Evolutionary conservation across 495 filamentous ascomycete species (phyloP), one percentile per base, ranked within the genome.

Genomic region (Aspergillus funiculosus): DNA sequence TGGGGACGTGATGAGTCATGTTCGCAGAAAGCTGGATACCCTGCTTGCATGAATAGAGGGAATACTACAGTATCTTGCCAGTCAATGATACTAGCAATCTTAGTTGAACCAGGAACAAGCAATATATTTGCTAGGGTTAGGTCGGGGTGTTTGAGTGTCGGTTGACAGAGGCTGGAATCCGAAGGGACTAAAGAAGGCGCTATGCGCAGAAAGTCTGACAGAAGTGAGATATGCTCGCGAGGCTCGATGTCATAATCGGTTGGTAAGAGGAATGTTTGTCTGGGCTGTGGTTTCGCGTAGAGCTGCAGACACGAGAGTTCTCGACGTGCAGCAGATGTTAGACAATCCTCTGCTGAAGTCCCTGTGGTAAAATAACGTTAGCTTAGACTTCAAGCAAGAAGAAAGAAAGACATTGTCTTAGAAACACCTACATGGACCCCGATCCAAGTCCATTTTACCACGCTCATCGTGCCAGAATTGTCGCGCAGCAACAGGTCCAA

Each of bases 391-490:
- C 9, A 6, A 15, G 37, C 10, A 21, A 31, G 5, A 11, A 27
- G 38, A 13, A 25, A 39, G 15, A 20, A 46, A 30, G 43, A 24
- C n/a, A n/a, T n/a, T n/a, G n/a, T n/a, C n/a, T n/a, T n/a, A 30
- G 27, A 31, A 48, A 28, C 13, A 43, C 58, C 6, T 51, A 70
- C 61, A 70, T 17, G 69, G 68, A 7, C 69, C 66, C 56, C 61
- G 65, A 49, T 66, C 49, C 37, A 66, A 47, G 27, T 62, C 43
- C n/a, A 19, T 57, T 50, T 54, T 43, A 17, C 46, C 52, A 47
- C 57, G 58, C 50, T 67, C 57, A 20, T 52, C 57, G 64, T 66
- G 56, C 66, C 66, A 71, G 49, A 66, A 67, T 41, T 60, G 55
- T 25, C 59, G 51, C 4, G 52, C 46, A 45, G 61, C 51, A 31